Conservation (phyloP, 768 basidiomycete species). For the Podaxis pistillaris region DNA sequence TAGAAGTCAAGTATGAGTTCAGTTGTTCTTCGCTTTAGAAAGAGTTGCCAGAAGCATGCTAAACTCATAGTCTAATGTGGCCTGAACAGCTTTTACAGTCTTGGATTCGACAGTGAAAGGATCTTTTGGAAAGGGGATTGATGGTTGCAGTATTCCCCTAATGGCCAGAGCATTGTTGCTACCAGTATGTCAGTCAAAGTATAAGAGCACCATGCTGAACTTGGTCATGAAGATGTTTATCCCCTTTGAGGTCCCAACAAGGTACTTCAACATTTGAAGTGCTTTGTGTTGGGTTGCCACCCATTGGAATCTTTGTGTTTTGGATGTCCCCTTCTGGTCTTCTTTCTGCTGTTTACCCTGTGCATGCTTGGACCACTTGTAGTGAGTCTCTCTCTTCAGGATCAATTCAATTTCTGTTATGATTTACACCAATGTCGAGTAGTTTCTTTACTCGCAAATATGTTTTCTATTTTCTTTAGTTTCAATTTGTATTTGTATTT, state of each 20-base stretch:
- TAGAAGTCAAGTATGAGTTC: no score
- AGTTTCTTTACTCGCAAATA: no score
- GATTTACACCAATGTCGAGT: no score
- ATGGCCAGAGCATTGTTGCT: background rate
- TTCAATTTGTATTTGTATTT: no score
- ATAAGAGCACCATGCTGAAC: background rate
- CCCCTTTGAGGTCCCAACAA: background rate
- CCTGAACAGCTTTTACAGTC: no score
- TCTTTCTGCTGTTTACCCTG: background rate
- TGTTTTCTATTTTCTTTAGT: no score
- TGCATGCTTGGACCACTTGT: background rate
- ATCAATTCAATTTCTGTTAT: background rate
- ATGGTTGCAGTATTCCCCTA: background rate
- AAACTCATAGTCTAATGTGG: no score
- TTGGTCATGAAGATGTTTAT: background rate
- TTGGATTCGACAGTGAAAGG: background rate
- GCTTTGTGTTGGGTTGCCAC: background rate
- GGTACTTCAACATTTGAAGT: background rate
- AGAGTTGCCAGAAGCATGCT: no score
- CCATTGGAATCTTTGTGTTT: background rate
- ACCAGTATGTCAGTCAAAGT: background rate
- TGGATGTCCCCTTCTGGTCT: background rate
- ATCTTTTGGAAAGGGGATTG: background rate
- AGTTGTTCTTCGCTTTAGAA: no score
- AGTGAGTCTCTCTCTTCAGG: background rate